Conservation (phyloP, 2,329 filamentous ascomycete genomes). For the Graphiopsis chlorocephala region DNA sequence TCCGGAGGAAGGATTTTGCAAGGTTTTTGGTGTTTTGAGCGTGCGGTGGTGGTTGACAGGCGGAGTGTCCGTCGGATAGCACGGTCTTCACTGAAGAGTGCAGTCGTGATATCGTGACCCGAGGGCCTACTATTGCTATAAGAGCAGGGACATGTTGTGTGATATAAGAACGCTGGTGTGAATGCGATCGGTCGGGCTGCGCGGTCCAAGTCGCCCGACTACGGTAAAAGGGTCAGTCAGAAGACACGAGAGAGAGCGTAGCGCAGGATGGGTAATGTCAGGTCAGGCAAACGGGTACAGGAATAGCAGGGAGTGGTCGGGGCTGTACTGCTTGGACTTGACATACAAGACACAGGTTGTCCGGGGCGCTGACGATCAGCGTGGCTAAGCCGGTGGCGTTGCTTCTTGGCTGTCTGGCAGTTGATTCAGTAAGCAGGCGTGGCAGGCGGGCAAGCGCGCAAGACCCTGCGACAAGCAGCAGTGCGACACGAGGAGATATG, state of each 20-base stretch:
- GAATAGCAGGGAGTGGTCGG: constrained; percentile 3
- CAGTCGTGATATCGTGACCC: constrained; percentile 16
- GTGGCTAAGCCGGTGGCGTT: constrained; percentile 11
- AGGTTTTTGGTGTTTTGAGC: background rate
- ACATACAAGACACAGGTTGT: constrained; percentile 13
- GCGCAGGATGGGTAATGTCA: background rate
- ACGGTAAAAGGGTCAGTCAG: background rate
- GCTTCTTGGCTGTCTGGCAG: constrained; percentile 1
- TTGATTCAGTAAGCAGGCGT: constrained; percentile 11
- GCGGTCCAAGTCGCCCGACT: background rate
- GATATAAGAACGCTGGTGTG: constrained; percentile 6
- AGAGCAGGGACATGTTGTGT: constrained; percentile 13
- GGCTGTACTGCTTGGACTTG: constrained; percentile 9
- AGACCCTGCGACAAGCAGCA: background rate
- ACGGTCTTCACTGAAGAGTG: constrained; percentile 10
- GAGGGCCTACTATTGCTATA: constrained; percentile 21
- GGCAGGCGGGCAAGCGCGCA: background rate
- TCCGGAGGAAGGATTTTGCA: background rate
- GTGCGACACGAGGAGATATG: background rate
- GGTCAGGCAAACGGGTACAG: background rate
- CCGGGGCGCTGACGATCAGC: constrained; percentile 13
- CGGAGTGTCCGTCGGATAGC: background rate
- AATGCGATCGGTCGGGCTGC: background rate
- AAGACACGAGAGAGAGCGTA: background rate
- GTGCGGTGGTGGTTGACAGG: background rate